Conservation (phyloP, 2,329 filamentous ascomycete species). For the Ophiostoma himal-ulmi region DNA sequence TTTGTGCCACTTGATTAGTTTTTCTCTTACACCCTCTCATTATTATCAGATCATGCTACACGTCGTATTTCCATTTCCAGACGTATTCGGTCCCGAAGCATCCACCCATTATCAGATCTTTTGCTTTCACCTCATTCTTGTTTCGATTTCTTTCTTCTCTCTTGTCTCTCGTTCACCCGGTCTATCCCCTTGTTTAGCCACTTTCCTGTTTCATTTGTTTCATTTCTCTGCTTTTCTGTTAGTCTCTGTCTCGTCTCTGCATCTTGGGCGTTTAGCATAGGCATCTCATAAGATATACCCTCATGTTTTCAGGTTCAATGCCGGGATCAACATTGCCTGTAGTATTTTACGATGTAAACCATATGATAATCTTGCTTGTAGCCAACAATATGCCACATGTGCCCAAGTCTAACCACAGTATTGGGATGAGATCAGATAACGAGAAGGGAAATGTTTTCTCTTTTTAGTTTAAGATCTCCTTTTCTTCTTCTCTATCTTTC, state of each 20-base stretch:
- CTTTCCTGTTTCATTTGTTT: background rate
- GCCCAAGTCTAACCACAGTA: background rate
- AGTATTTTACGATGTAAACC: background rate
- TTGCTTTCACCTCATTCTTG: background rate
- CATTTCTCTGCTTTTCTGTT: background rate
- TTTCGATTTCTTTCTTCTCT: background rate
- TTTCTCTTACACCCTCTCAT: background rate
- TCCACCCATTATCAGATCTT: slow-evolving; percentile 1
- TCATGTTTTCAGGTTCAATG: background rate
- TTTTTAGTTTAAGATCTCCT: background rate
- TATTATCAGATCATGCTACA: slow-evolving; percentile 11
- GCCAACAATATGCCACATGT: background rate
- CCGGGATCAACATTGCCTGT: background rate
- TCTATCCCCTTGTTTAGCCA: background rate
- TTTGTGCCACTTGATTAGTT: background rate
- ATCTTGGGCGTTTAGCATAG: background rate
- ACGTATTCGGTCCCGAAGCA: slow-evolving; percentile 3
- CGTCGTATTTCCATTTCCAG: slow-evolving; percentile 12
- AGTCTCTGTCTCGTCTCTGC: background rate
- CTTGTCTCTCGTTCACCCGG: background rate
- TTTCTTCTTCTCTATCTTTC: too few relatives aligned
- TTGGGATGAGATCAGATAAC: background rate
- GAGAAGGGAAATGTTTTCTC: background rate
- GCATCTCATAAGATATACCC: background rate
- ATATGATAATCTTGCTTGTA: background rate